Evolutionary conservation across 1,139 yeast genomes (phyloP), one percentile per base, ranked within the genome.

Genomic region (Hemisphaericaspora xylanilytica): DNA sequence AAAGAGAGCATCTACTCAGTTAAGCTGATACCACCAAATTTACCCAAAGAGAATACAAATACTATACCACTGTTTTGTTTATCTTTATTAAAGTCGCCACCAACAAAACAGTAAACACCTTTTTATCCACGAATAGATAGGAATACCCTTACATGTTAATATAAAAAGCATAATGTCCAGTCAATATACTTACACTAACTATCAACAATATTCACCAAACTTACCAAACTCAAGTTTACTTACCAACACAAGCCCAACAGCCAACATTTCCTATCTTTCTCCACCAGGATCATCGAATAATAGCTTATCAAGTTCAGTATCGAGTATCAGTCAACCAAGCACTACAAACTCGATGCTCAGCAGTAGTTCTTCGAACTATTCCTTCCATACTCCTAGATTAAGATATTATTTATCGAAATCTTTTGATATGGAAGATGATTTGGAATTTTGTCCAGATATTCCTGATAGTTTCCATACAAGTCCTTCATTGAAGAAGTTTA

Each of bases 381-480:
- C 68, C 22, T 64, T 65, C 49, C 73, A 67, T 42, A 67, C 67
- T 29, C 74, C 75, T 3, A 53, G 75, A 35, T 63, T 70, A 46
- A 61, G 76, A 50, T 70, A 70, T 50, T 70, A 70, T 52, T 57
- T 70, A 37, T 75, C 81, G 21, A 80, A 80, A 51, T 78, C 81
- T 27, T 80, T 80, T 59, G 85, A 80, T 46, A 55, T 73, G 13
- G 85, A 80, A 53, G 86, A 80, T 53, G 86, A 80, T 53, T 54
- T 79, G 55, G 85, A 80, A 56, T 80, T 80, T 50, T 79, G 85
- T 48, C 85, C 85, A 1, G 84, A 79, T 46, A 78, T 67, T 40
- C 71, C 59, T 15, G 55, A 63, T 44, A 47, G 49, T 28, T 43
- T 44, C 17, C 46, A 49, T 27, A 38, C 30, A 48, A 50, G 49